Evolutionary conservation across 106 monocot genomes (phyloP).

Genomic region (Dendrobium chrysotoxum): DNA sequence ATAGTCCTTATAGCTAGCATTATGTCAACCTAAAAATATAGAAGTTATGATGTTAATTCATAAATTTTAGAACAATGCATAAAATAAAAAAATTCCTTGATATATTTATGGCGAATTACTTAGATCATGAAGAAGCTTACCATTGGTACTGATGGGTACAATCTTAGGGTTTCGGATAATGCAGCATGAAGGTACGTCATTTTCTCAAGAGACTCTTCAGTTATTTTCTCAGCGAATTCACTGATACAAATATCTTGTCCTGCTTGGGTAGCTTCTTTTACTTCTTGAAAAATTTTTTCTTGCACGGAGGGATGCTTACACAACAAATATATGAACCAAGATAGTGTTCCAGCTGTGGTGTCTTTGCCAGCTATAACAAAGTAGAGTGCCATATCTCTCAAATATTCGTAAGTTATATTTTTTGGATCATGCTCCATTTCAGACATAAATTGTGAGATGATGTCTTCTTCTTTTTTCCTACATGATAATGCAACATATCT

Average conservation of each 20-base stretch:
- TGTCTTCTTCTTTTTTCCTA: conserved; percentile 22
- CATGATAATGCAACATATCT: neutral
- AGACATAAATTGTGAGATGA: conserved; percentile 19
- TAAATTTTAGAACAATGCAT: no score
- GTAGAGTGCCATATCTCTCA: conserved; percentile 12
- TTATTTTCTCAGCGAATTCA: neutral
- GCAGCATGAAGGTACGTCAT: neutral
- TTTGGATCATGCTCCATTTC: conserved; percentile 15
- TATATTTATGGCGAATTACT: no score
- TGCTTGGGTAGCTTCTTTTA: neutral
- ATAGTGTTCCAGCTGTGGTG: conserved; percentile 15
- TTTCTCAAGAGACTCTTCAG: conserved; percentile 10
- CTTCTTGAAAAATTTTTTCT: conserved; percentile 10
- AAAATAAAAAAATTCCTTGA: no score
- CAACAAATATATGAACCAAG: conserved; percentile 18
- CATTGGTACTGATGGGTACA: no score
- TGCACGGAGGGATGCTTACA: conserved; percentile 17
- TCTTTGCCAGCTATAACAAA: conserved; percentile 27
- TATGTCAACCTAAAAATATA: no score
- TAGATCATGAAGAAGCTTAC: no score
- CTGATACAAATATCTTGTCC: neutral
- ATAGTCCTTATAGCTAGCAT: no score
- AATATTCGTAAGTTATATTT: conserved; percentile 15
- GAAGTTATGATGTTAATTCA: no score
- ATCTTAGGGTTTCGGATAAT: no score